These are phyloP conservation scores for Penicillium frequentans DNA, from an alignment of 2,329 filamentous ascomycete genomes.

Conservation along the genomic window DNA sequence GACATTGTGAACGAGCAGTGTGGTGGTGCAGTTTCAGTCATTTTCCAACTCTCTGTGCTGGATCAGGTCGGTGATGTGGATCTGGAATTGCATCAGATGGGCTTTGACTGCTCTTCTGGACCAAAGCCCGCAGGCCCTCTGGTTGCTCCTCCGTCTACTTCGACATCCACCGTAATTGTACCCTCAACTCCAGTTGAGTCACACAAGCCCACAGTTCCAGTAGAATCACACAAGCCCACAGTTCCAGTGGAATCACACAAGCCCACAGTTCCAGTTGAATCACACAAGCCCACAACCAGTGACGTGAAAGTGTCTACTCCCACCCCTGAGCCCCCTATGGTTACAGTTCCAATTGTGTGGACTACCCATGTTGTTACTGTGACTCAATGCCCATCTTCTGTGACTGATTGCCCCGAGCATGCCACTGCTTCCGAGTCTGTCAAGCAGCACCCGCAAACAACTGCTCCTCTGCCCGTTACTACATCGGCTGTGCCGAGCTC, in stretches of 20 bases:
- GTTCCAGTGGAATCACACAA: neutral
- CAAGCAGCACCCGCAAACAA: neutral
- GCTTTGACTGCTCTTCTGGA: slow-evolving; percentile 21
- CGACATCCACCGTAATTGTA: neutral
- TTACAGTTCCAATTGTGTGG: slow-evolving; percentile 29
- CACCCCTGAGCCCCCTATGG: neutral
- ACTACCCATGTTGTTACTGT: slow-evolving; percentile 32
- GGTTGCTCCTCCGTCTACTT: neutral
- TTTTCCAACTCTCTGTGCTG: slow-evolving; percentile 61
- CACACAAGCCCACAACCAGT: neutral
- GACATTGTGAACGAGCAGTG: slow-evolving; percentile 81
- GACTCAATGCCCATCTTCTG: slow-evolving; percentile 37
- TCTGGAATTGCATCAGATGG: slow-evolving; percentile 52
- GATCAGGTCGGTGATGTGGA: slow-evolving; percentile 61
- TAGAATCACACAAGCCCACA: neutral
- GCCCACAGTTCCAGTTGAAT: neutral
- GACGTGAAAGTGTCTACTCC: neutral
- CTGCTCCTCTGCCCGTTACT: neutral
- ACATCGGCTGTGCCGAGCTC: slow-evolving; percentile 3
- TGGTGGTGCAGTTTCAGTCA: slow-evolving; percentile 80
- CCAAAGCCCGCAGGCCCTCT: slow-evolving; percentile 10
- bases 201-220: neutral
- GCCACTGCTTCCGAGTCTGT: slow-evolving; percentile 25
- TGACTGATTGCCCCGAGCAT: slow-evolving; percentile 51
- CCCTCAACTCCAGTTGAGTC: neutral